Evolutionary conservation across 208 protist species (phyloP), one percentile per base, ranked within the genome.

Genomic region (Leishmania mexicana): DNA sequence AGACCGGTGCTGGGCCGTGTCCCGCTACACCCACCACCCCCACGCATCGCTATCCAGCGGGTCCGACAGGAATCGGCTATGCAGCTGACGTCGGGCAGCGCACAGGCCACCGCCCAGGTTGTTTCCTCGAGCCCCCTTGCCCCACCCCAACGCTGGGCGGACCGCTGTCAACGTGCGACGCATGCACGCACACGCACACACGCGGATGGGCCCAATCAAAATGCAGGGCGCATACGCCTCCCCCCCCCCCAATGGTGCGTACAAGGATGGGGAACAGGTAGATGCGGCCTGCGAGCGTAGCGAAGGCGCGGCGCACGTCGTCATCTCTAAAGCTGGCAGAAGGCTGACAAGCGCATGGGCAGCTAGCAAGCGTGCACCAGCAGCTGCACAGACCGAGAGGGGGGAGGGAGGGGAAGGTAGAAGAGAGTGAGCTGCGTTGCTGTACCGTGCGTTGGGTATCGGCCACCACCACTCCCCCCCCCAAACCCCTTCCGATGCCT

Each of bases 61-160:
- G 13, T 49, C 45, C 45, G 8, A 13, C 45, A 49, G 0, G 10
- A 10, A 49, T 49, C 10, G 10, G 10, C 19, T 84, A 84, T 54
- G 80, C 77, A 2, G 45, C 28, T 21, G 83, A 64, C 21, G 79
- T 85, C 17, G 7, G 49, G 47, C 5, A 31, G 53, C 54, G 54
- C 54, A 58, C 54, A 19, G 54, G 54, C 21, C 54, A 58, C 54
- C 21, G 54, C 21, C 28, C 21, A 58, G 21, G 5, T 24, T 58
- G 54, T 13, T 49, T 49, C 45, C 54, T 24, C 24, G 21, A n/a
- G 54, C 24, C 5, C 0, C 54, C 21, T 58, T n/a, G 54, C 21
- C 28, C 28, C 21, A 6, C 54, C 17, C 54, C 4, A 21, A 24
- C 2, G 54, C 54, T 58, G 21, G 24, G 54, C 45, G 45, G 45